Percentiles rank a stretch among this genome's conserved stretches.
These are phyloP conservation scores for Hydnomerulius pinastri DNA, from an alignment of 768 basidiomycete species.

Conservation along the genomic window DNA sequence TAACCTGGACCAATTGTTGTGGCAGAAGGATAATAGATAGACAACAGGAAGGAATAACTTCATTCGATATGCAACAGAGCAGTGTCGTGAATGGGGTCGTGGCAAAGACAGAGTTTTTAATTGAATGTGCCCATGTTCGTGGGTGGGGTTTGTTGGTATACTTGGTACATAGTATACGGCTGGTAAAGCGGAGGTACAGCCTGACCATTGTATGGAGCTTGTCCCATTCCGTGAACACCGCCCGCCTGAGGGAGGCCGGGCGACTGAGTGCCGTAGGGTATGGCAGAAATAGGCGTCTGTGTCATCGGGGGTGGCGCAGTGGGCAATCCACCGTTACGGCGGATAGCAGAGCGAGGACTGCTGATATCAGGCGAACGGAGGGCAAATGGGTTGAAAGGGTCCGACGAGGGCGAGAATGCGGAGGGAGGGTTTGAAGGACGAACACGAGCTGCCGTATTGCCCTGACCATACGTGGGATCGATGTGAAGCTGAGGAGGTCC, in stretches of 20 bases:
- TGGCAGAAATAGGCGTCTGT: slow-evolving; percentile 30
- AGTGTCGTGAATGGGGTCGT: slow-evolving; percentile 46
- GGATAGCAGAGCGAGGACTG: slow-evolving; percentile 51
- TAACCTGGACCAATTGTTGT: slow-evolving; percentile 24
- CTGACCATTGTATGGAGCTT: slow-evolving; percentile 62
- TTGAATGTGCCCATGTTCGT: slow-evolving; percentile 78
- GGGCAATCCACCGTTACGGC: slow-evolving; percentile 42
- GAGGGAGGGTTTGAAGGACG: slow-evolving; percentile 44
- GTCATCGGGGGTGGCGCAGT: slow-evolving; percentile 35
- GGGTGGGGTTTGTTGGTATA: slow-evolving; percentile 76
- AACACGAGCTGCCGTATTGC: slow-evolving; percentile 45
- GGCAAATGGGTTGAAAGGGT: slow-evolving; percentile 61
- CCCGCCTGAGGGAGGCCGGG: slow-evolving; percentile 59
- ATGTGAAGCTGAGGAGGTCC: slow-evolving; percentile 74
- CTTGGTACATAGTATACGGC: slow-evolving; percentile 76
- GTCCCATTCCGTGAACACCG: slow-evolving; percentile 62
- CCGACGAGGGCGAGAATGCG: slow-evolving; percentile 51
- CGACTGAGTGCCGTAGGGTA: slow-evolving; percentile 62
- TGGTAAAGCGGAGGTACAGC: slow-evolving; percentile 71
- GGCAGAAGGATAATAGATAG: slow-evolving; percentile 33
- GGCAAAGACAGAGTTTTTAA: slow-evolving; percentile 36
- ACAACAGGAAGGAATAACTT: slow-evolving; percentile 34
- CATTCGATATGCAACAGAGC: slow-evolving; percentile 33
- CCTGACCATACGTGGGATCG: slow-evolving; percentile 60
- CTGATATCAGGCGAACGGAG: slow-evolving; percentile 49